A percentile compares a stretch with the other conserved stretches of the same genome.
phyloP scores from a whole-genome alignment of 208 protist genomes.

The Angomonas deanei region DNA sequence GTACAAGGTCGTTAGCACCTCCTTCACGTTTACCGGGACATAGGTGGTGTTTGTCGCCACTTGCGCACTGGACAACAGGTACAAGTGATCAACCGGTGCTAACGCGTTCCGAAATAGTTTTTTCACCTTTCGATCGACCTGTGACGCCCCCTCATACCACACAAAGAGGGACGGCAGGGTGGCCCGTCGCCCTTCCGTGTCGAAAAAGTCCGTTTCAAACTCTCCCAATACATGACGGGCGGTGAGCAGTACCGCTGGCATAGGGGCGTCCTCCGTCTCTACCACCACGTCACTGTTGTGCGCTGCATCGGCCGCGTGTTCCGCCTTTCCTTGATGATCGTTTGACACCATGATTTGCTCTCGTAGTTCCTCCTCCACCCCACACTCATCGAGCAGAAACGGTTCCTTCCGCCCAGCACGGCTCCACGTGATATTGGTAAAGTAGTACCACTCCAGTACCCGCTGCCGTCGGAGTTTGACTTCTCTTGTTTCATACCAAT shows the following conservation, averaged over 20 bases:
- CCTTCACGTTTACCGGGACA: neutral
- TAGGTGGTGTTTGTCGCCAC: too few relatives aligned
- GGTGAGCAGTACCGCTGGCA: neutral
- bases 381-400: neutral
- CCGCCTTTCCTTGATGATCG: neutral
- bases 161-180: neutral
- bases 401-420: neutral
- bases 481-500: neutral
- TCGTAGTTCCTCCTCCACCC: neutral
- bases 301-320: neutral
- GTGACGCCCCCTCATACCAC: too few relatives aligned
- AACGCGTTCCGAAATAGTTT: too few relatives aligned
- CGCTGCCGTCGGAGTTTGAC: neutral
- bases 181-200: neutral
- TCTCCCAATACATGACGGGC: neutral
- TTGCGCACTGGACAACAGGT: too few relatives aligned
- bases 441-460: conserved; percentile 9
- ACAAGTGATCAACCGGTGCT: too few relatives aligned
- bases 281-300: neutral
- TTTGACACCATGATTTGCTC: too few relatives aligned
- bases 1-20: neutral
- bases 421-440: conserved; percentile 4
- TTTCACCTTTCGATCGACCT: too few relatives aligned
- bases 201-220: neutral
- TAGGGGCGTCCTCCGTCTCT: neutral